Evolutionary conservation across 352 stramenopile genomes (phyloP).

Genomic region (Phytophthora vignae): DNA sequence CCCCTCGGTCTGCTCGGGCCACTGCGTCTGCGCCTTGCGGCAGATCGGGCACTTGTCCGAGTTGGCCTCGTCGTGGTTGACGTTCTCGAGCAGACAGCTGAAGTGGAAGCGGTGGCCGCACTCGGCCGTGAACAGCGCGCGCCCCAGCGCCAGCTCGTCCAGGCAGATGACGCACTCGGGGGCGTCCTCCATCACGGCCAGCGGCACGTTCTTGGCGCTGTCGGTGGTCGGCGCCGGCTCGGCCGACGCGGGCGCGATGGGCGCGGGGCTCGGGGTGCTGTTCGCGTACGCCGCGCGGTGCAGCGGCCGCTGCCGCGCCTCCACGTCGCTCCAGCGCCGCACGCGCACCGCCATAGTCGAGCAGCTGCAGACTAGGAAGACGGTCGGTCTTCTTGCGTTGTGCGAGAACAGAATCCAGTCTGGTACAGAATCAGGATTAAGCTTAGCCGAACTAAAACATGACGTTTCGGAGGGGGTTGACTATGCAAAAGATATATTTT

Average conservation of each 20-base stretch:
- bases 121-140: conserved; percentile 85
- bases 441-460: too few relatives aligned
- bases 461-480: too few relatives aligned
- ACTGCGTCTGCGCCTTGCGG: conserved; percentile 84
- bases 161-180: conserved; percentile 89
- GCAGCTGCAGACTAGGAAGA: neutral
- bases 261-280: conserved; percentile 38
- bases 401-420: conserved; percentile 4
- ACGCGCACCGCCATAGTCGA: conserved; percentile 47
- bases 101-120: conserved; percentile 91
- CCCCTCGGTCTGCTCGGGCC: conserved; percentile 85
- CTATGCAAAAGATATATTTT: too few relatives aligned
- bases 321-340: conserved; percentile 79
- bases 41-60: conserved; percentile 91
- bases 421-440: too few relatives aligned
- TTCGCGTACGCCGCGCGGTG: conserved; percentile 41
- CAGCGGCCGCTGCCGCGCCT: conserved; percentile 45
- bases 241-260: conserved; percentile 30
- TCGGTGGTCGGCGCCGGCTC: conserved; percentile 6
- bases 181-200: conserved; percentile 57
- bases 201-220: conserved; percentile 36
- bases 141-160: conserved; percentile 71
- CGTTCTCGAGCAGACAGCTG: conserved; percentile 86
- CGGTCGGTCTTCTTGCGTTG: neutral
- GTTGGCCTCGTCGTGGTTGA: conserved; percentile 91